phyloP scores from a whole-genome alignment of 371 early-diverging fungal species.

The Mortierella sp. region DNA sequence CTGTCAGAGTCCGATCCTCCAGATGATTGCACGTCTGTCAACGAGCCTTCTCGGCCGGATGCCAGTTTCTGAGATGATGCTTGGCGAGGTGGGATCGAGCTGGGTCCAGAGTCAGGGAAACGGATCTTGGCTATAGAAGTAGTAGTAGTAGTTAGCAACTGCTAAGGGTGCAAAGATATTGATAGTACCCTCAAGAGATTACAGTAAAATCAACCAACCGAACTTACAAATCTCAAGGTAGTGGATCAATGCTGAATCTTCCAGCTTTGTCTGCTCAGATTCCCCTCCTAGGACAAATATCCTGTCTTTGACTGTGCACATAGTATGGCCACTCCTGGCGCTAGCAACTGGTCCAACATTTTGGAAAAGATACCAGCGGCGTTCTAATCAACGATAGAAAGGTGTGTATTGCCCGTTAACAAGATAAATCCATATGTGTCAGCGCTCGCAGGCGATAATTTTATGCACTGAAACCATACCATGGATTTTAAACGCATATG shows the following conservation, averaged over 20 bases:
- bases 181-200: not conserved
- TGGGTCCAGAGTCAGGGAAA: slow-evolving; percentile 30
- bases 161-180: not conserved
- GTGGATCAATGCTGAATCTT: slow-evolving; percentile 67
- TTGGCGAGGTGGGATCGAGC: slow-evolving; percentile 41
- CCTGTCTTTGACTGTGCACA: slow-evolving; percentile 74
- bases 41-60: not conserved
- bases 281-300: slow-evolving; percentile 80
- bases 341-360: slow-evolving; percentile 80
- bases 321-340: slow-evolving; percentile 72
- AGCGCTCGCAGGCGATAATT: too few relatives aligned
- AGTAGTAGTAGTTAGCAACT: not conserved
- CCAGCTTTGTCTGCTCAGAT: slow-evolving; percentile 59
- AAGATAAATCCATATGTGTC: too few relatives aligned
- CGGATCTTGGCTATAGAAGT: slow-evolving; percentile 32
- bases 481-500: slow-evolving; percentile 79
- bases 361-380: slow-evolving; percentile 85
- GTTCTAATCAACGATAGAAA: slow-evolving; percentile 48
- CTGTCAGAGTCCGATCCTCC: slow-evolving; percentile 25
- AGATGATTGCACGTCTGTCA: slow-evolving; percentile 11
- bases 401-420: too few relatives aligned
- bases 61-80: slow-evolving; percentile 19
- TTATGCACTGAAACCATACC: slow-evolving; percentile 46
- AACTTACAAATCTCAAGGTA: slow-evolving; percentile 73
- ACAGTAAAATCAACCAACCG: not conserved